Percentiles rank a stretch among this genome's conserved stretches.
Evolutionary conservation across 371 early-diverging fungal genomes (phyloP).

Genomic region (Mortierella sp.): DNA sequence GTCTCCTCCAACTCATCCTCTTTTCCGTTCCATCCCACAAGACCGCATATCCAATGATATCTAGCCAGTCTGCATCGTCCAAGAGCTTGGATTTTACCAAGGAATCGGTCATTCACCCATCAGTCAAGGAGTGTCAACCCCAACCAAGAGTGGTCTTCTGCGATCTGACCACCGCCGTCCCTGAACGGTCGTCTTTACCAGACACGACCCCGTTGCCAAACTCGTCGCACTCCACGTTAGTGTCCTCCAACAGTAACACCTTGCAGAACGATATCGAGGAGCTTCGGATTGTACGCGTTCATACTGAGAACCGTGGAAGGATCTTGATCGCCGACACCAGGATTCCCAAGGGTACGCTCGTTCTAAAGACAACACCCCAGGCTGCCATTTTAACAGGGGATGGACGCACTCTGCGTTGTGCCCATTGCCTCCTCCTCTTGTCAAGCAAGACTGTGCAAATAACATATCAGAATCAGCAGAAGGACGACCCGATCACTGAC

Average conservation of each 20-base stretch:
- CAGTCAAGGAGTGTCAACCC: no score
- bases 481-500: background rate
- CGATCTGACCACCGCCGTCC: no score
- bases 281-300: slow-evolving; percentile 4
- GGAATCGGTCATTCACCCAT: no score
- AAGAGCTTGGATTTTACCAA: background rate
- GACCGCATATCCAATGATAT: background rate
- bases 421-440: slow-evolving; percentile 9
- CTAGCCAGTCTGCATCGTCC: background rate
- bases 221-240: no score
- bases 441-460: no score
- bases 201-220: no score
- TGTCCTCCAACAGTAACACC: no score
- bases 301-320: slow-evolving; percentile 28
- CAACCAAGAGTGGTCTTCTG: no score
- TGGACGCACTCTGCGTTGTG: slow-evolving; percentile 21
- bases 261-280: background rate
- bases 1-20: background rate
- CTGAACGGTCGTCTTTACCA: no score
- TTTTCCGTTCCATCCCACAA: background rate
- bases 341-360: slow-evolving; percentile 12
- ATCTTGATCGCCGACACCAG: slow-evolving; percentile 12
- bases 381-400: slow-evolving; percentile 12
- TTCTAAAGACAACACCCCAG: slow-evolving; percentile 11
- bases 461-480: background rate